Base-by-base conservation (phyloP, 805 yeast species). In the Starmerella vaccinii region DNA sequence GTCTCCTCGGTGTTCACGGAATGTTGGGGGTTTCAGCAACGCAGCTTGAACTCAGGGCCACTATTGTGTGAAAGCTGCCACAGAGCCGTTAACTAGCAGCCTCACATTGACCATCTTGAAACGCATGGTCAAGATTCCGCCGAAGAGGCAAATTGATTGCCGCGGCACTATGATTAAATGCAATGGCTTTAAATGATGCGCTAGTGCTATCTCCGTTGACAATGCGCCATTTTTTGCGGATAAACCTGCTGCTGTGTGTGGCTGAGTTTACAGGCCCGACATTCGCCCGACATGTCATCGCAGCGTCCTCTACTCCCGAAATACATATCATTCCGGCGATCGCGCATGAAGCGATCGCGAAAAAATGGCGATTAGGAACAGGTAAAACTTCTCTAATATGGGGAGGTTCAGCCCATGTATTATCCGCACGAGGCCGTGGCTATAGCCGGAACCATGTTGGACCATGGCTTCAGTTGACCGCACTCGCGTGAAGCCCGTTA, bases 261-360 rank as follows among this genome's bases (percentile, higher is more conserved):
- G 38, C 22, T 34, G 38, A 16, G 38, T 16, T 34, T 34, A 34
- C 38, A 16, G 13, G 38, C 38, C n/a, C 38, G 38, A 34, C 38
- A 13, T 34, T 34, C 38, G 38, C 38, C 22, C 38, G 38, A 34
- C n/a, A 34, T 34, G 38, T 34, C 38, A 34, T 34, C 38, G 18
- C 38, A 9, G 5, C 12, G 38, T 12, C 22, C 18, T 34, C 8
- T 16, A 34, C 38, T 34, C 38, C 38, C 38, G 38, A 34, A 16
- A 21, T 15, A 15, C n/a, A 22, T 34, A 21, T 22, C 38, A 22
- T 16, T 34, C 22, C 38, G n/a, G 7, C 12, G 4, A 8, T 16
- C 4, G 13, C 22, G 38, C 22, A 34, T 13, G 18, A 34, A 34
- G 22, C 18, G n/a, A n/a, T n/a, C n/a, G n/a, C n/a, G n/a, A n/a